Evolutionary conservation across 768 basidiomycete genomes (phyloP).

Genomic region (Pisolithus albus): DNA sequence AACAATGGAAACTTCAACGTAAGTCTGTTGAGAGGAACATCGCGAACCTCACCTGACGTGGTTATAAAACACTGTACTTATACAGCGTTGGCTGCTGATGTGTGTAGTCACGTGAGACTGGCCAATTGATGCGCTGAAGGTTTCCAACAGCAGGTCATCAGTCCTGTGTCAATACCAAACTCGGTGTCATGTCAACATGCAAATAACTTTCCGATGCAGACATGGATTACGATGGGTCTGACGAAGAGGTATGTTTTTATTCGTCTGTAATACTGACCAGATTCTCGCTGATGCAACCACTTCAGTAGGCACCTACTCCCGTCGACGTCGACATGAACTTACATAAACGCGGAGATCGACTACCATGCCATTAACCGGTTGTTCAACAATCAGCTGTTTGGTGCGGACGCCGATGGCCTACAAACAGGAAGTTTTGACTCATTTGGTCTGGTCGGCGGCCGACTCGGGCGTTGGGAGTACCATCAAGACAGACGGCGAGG

Average conservation of each 20-base stretch:
- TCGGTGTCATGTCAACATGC: conserved; percentile 38
- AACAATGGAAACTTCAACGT: no score
- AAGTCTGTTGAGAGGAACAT: no score
- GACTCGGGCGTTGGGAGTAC: conserved; percentile 81
- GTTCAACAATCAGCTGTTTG: conserved; percentile 53
- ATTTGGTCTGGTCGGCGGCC: conserved; percentile 70
- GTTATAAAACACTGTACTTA: no score
- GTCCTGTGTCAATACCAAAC: no score
- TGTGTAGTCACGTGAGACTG: no score
- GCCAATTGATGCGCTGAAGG: no score
- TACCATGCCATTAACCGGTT: conserved; percentile 81
- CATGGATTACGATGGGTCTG: no score
- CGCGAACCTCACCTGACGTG: no score
- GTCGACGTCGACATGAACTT: conserved; percentile 53
- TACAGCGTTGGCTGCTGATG: no score
- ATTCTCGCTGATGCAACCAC: conserved; percentile 4
- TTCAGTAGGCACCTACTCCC: conserved; percentile 11
- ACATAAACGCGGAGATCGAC: conserved; percentile 72
- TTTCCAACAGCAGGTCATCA: no score
- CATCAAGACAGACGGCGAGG: conserved; percentile 71
- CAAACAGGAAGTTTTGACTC: conserved; percentile 65
- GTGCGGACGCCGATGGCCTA: conserved; percentile 65
- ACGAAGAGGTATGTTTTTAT: conserved; percentile 36
- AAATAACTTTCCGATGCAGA: conserved; percentile 31
- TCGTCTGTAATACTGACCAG: conserved; percentile 13